Base-by-base conservation (phyloP, 2,329 filamentous ascomycete species). In the Fusarium robinianum region DNA sequence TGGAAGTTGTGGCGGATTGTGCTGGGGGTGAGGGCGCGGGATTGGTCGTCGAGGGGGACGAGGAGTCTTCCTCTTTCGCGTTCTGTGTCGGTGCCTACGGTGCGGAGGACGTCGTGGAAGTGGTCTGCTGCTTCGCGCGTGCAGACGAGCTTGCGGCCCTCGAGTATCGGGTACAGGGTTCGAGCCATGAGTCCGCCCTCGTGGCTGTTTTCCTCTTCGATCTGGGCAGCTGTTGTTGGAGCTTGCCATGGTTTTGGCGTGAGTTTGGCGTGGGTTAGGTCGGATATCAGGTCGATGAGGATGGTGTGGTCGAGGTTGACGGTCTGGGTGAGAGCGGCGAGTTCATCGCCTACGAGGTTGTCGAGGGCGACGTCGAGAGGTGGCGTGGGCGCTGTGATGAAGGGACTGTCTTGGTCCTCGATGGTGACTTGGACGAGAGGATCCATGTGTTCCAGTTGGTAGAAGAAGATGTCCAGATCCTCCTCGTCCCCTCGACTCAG, bases 241-340 rank as follows among this genome's bases (percentile, higher is more conserved):
- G 59, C 61, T 30, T 70, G 66, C 63, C 66, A 70, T 4, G 61
- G 57, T 40, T 66, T 56, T 1, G 65, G 61, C 12, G 63, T 49
- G 5, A 71, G 65, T 3, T 50, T 40, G 7, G 58, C 44, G 25
- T 73, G 70, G 1, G 69, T 72, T 9, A 72, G 59, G 36, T 73
- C 70, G 1, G 70, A 72, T 22, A 69, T 63, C 18, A 73, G 59
- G 27, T 70, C 66, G 26, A 72, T 65, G 10, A 73, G 65, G 26
- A 72, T 63, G 5, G 70, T 71, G 41, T 72, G 70, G 29, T 73
- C 70, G 38, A 73, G 57, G 45, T 72, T 73, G 14, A 73, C 43
- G 5, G 65, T 69, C 1, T 51, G 12, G 5, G 69, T 69, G 12
- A 72, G 66, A 7, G 58, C 55, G 11, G 54, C 60, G 10, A 67